These are phyloP conservation scores for Cinnamomum chago DNA, from an alignment of 164 flowering plant genomes.

Conservation along the genomic window DNA sequence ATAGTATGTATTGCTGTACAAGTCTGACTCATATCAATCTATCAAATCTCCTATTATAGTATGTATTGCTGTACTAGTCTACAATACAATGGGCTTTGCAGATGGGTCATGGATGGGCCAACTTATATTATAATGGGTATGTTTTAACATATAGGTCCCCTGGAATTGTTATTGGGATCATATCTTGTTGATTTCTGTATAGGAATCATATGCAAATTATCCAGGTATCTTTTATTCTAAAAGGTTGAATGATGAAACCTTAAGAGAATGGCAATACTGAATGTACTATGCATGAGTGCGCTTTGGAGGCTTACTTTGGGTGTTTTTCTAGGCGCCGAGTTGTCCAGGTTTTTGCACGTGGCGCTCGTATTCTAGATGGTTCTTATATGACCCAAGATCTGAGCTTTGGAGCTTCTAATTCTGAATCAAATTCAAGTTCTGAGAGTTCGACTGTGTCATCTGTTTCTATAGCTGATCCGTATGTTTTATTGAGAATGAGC, in stretches of 20 bases:
- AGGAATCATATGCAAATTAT: neutral
- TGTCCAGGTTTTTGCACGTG: conserved; percentile 81
- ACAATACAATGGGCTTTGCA: too few relatives aligned
- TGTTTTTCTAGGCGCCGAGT: conserved; percentile 68
- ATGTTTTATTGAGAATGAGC: conserved; percentile 78
- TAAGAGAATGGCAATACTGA: neutral
- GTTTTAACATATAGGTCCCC: neutral
- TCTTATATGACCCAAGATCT: conserved; percentile 92
- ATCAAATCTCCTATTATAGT: too few relatives aligned
- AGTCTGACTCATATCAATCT: too few relatives aligned
- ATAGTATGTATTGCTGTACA: too few relatives aligned
- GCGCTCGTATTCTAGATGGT: conserved; percentile 95
- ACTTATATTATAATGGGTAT: too few relatives aligned
- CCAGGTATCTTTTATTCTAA: neutral
- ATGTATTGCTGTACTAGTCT: too few relatives aligned
- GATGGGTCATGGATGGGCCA: too few relatives aligned
- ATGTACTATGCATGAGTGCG: neutral
- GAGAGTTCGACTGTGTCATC: conserved; percentile 52
- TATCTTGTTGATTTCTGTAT: neutral
- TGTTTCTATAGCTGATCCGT: conserved; percentile 95
- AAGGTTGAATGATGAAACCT: neutral
- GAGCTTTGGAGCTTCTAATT: conserved; percentile 49
- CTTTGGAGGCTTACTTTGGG: neutral
- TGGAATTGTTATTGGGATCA: neutral
- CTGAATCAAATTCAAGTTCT: conserved; percentile 56